Evolutionary conservation across 805 yeast genomes (phyloP), one percentile per base, ranked within the genome.

Genomic region (Ogataea paradorogensis): DNA sequence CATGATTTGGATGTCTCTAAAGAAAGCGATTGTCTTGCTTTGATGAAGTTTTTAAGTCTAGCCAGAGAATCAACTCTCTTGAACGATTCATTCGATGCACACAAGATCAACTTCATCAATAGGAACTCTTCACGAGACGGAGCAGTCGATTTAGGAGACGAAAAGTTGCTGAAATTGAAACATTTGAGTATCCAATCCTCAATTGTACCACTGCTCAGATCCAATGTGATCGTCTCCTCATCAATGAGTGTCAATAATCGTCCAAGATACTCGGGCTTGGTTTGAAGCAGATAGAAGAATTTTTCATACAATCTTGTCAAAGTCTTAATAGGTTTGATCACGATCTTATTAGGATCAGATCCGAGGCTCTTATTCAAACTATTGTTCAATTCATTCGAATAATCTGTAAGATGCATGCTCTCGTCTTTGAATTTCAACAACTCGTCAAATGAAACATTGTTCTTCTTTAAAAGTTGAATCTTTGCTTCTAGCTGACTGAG

Each of bases 401-500:
- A 56, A 11, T 51, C 58, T 26, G 47, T 49, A 21, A 56, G 21
- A 26, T 43, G 51, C 44, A 65, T 56, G 45, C 54, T 59, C 32
- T 67, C 66, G 41, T 63, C 65, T 39, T 59, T 64, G 38, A 67
- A 61, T 41, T 65, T 66, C 7, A 56, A 47, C 18, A 86, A 67
- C 46, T 86, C 93, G 49, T 85, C 93, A 15, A 89, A 60, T 1
- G 90, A 73, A 44, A 88, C 81, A 53, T 83, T 84, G 63, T 85
- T 88, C 55, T 81, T 85, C 48, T 83, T 86, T 30, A 93, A 65
- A 30, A 89, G 65, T 6, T 87, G 83, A 43, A 86, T 75, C 56
- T 89, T 89, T 45, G 84, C 76, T 48, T 88, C 88, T 45, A 89
- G 69, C 52, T 84, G 82, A 45, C 84, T 83, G 42, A 90, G 77